A percentile compares a stretch with the other conserved stretches of the same genome.
Evolutionary conservation across 2,329 filamentous ascomycete species (phyloP).

Genomic region (Pyrenochaeta sp.): DNA sequence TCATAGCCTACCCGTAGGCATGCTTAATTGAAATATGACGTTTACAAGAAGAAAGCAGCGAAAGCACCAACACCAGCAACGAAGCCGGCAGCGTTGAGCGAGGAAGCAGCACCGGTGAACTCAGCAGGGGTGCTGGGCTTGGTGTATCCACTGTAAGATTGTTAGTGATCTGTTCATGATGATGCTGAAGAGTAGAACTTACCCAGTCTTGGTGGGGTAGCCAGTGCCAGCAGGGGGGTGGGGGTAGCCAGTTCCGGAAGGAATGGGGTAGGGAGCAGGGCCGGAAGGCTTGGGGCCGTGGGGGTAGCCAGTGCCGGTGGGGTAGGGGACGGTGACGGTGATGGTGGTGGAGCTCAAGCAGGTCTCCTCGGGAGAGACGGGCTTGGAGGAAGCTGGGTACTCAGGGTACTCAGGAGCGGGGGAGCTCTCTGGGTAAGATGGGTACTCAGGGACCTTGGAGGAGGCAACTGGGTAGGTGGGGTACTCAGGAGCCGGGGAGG

Average conservation of each 20-base stretch:
- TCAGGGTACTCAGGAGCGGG: conserved; percentile 1
- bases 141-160: conserved; percentile 28
- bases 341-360: conserved; percentile 54
- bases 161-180: conserved; percentile 14
- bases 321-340: conserved; percentile 50
- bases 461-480: conserved; percentile 9
- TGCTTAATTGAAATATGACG: conserved; percentile 45
- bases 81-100: conserved; percentile 47
- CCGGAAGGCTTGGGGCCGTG: conserved; percentile 10
- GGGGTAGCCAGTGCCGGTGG: conserved; percentile 13
- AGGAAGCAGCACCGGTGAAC: conserved; percentile 49
- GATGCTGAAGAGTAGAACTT: conserved; percentile 20
- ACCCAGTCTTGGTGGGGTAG: conserved; percentile 41
- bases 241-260: conserved; percentile 24
- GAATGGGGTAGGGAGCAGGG: conserved; percentile 25
- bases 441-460: conserved; percentile 8
- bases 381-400: conserved; percentile 7
- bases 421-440: conserved; percentile 10
- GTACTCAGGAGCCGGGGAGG: conserved; percentile 4
- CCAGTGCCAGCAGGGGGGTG: conserved; percentile 35
- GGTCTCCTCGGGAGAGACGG: conserved; percentile 19
- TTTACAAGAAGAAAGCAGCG: conserved; percentile 54
- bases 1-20: conserved; percentile 45
- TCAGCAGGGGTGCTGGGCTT: conserved; percentile 40
- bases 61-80: conserved; percentile 52